Conservation (phyloP, 2,329 filamentous ascomycete genomes). For the Phialemonium atrogriseum region DNA sequence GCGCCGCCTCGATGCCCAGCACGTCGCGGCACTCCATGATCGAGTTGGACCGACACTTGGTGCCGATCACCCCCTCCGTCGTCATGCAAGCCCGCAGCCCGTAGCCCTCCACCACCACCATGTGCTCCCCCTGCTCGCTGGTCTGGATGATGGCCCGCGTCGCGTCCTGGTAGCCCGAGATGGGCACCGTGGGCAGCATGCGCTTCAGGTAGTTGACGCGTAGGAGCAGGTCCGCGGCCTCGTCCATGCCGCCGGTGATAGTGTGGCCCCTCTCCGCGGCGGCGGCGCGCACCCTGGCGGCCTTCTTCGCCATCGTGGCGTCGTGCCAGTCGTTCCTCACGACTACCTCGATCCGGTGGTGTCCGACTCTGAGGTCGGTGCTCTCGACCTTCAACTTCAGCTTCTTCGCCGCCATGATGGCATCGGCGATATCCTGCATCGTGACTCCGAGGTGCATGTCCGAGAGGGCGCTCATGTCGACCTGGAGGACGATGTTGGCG, state of each 20-base stretch:
- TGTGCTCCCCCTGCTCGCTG: conserved; percentile 55
- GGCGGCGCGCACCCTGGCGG: conserved; percentile 35
- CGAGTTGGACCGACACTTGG: conserved; percentile 67
- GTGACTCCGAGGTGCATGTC: conserved; percentile 76
- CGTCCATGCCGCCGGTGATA: conserved; percentile 23
- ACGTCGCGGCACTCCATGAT: conserved; percentile 84
- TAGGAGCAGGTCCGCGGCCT: conserved; percentile 59
- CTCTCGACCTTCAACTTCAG: conserved; percentile 73
- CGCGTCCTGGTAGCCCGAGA: conserved; percentile 83
- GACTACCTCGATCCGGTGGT: conserved; percentile 62
- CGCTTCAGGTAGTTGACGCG: conserved; percentile 82
- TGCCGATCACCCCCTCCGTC: conserved; percentile 81
- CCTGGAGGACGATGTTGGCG: conserved; percentile 69
- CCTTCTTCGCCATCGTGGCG: conserved; percentile 37
- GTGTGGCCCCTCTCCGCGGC: conserved; percentile 31
- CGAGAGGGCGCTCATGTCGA: conserved; percentile 71
- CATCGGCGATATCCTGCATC: conserved; percentile 62
- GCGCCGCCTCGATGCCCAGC: conserved; percentile 89
- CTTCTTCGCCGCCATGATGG: conserved; percentile 75
- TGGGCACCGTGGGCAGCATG: conserved; percentile 70
- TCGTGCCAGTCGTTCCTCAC: conserved; percentile 49
- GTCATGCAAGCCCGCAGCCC: conserved; percentile 85
- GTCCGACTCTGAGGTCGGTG: conserved; percentile 54
- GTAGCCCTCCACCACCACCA: conserved; percentile 89
- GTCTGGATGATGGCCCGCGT: conserved; percentile 84